These are phyloP conservation scores for Citrullus colocynthis DNA, from an alignment of 306 rosid genomes.

Conservation along the genomic window DNA sequence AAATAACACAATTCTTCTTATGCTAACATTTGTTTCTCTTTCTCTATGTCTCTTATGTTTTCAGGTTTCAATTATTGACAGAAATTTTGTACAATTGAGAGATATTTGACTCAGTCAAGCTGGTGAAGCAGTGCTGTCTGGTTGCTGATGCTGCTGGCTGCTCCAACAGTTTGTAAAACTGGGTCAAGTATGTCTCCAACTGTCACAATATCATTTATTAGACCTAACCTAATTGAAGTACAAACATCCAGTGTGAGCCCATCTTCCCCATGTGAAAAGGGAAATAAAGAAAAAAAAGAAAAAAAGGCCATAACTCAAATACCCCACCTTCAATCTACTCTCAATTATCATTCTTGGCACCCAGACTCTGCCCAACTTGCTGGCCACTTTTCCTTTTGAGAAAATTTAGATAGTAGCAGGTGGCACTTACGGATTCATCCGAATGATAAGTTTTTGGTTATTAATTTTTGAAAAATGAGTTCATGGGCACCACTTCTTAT, in stretches of 20 bases:
- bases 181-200: conserved; percentile 6
- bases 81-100: not conserved
- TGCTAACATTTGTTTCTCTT: not conserved
- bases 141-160: not conserved
- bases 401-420: not conserved
- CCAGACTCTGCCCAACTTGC: not conserved
- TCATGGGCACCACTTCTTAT: not conserved
- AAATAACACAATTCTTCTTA: not conserved
- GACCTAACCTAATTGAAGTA: conserved; percentile 6
- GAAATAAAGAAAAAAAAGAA: not conserved
- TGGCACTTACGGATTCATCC: too few relatives aligned
- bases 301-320: not conserved
- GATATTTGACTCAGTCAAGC: conserved; percentile 8
- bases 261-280: conserved; percentile 3
- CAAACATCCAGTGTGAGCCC: conserved; percentile 4
- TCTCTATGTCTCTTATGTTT: not conserved
- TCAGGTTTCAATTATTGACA: conserved; percentile 4
- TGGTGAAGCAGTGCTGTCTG: not conserved
- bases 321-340: conserved; percentile 10
- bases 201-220: conserved; percentile 1
- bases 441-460: not conserved
- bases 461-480: too few relatives aligned
- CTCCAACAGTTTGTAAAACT: conserved; percentile 1
- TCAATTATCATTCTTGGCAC: not conserved
- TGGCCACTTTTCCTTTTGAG: not conserved